These are phyloP conservation scores for Metschnikowia rubicola DNA, from an alignment of 805 yeast genomes.

Conservation along the genomic window DNA sequence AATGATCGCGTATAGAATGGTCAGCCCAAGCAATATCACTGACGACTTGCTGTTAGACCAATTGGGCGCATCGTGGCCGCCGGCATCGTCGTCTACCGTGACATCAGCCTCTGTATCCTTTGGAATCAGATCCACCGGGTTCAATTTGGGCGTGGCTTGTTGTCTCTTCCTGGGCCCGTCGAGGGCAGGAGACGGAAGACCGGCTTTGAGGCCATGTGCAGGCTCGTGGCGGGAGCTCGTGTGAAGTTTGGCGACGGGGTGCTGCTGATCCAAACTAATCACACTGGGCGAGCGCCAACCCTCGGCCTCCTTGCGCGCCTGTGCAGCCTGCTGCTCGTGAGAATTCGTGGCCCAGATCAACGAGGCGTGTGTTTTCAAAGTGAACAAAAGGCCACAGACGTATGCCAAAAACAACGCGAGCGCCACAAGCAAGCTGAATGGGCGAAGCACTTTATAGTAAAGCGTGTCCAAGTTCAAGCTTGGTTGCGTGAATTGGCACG, in stretches of 20 bases:
- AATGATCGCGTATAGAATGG: conserved; percentile 83
- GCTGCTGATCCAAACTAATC: conserved; percentile 24
- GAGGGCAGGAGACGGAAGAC: not conserved
- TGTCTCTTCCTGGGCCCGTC: conserved; percentile 5
- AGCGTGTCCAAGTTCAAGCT: conserved; percentile 66
- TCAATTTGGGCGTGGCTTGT: conserved; percentile 4
- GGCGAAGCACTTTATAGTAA: conserved; percentile 67
- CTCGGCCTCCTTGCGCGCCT: conserved; percentile 22
- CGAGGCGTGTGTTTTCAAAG: conserved; percentile 94
- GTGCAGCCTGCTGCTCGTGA: conserved; percentile 27
- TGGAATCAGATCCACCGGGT: not conserved
- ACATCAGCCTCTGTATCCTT: conserved; percentile 5
- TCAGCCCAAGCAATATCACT: conserved; percentile 76
- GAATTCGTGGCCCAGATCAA: conserved; percentile 78
- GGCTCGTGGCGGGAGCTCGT: not conserved
- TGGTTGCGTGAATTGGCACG: conserved; percentile 77
- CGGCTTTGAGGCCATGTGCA: not conserved
- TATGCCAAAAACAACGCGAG: conserved; percentile 78
- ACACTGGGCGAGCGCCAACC: conserved; percentile 36
- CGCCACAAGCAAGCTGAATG: conserved; percentile 81
- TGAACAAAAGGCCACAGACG: conserved; percentile 84
- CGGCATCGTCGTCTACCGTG: conserved; percentile 19
- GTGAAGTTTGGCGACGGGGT: not conserved
- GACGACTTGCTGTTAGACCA: conserved; percentile 90
- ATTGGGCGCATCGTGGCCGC: conserved; percentile 95